These are phyloP conservation scores for Kwoniella newhampshirensis DNA, from an alignment of 768 basidiomycete species.

Conservation along the genomic window DNA sequence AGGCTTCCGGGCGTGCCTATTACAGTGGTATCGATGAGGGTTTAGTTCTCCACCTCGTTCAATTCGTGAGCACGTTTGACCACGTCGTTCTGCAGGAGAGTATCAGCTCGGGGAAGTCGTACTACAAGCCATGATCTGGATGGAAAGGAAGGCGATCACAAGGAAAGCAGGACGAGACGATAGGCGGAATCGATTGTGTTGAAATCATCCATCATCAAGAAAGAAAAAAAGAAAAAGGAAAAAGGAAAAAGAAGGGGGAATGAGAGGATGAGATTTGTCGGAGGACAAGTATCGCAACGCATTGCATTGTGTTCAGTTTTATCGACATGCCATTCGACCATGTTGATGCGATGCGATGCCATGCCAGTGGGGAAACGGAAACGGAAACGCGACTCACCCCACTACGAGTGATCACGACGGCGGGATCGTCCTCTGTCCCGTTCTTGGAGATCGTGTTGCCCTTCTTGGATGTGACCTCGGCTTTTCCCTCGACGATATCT, in stretches of 20 bases:
- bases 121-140: background rate
- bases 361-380: background rate
- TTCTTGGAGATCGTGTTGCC: constrained; percentile 58
- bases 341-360: background rate
- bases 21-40: no score
- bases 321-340: no score
- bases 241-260: background rate
- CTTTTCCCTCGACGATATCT: constrained; percentile 57
- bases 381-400: constrained; percentile 53
- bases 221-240: background rate
- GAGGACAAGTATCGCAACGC: constrained; percentile 3
- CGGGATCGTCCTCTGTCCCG: constrained; percentile 59
- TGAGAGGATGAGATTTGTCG: no score
- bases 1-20: no score
- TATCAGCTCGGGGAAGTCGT: background rate
- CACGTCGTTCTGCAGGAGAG: constrained; percentile 57
- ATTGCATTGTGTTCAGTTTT: no score
- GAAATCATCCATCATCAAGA: background rate
- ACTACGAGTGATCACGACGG: constrained; percentile 57
- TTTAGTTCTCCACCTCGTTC: constrained; percentile 54
- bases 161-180: background rate
- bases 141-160: background rate
- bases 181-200: background rate
- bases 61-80: constrained; percentile 61
- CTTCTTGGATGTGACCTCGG: constrained; percentile 58